Evolutionary conservation across 176 grass and related monocot species (phyloP), one percentile per base, ranked within the genome.

Genomic region (Oryza brachyantha): DNA sequence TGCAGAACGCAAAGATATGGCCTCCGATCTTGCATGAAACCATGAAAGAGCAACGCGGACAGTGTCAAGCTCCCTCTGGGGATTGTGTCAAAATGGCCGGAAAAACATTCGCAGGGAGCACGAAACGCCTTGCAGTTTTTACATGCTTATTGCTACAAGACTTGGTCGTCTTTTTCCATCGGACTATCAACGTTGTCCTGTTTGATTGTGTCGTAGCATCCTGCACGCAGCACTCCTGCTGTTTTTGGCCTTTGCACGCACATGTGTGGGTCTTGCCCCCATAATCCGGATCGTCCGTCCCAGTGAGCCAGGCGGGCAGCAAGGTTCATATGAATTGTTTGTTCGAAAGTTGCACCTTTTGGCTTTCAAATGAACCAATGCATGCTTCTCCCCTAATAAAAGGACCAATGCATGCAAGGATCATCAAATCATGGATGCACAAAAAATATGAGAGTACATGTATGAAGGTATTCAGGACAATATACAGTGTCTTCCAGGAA

Each of bases 21-120:
- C 13, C 39, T 16, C 52, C 10, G 25, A 70, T 68, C 22, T 55
- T 32, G 85, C 79, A 26, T 66, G 13, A 65, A 61, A 4, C 54
- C 37, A 34, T 77, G 85, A 77, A 87, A 82, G 42, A 65, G 35
- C 39, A 32, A n/a, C 8, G 11, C 16, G 1, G 13, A 1, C 10
- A 39, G 80, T 54, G 34, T 42, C 40, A 22, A 72, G 40, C 22
- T 17, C 60, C 29, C 32, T 7, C 31, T 43, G 3, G 13, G 13
- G 4, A 8, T 26, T 46, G 8, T 10, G 10, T 7, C 7, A 43
- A 66, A 10, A 57, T 57, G 52, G 52, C 52, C n/a, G 52, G 21
- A 57, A 57, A 59, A 66, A 72, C 45, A 78, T 82, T 82, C 73
- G 66, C 13, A 11, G 21, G 40, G 67, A 28, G 4, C 4, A 66